Base-by-base conservation (phyloP, 805 yeast genomes). In the Ogataea trehaloabstinens region DNA sequence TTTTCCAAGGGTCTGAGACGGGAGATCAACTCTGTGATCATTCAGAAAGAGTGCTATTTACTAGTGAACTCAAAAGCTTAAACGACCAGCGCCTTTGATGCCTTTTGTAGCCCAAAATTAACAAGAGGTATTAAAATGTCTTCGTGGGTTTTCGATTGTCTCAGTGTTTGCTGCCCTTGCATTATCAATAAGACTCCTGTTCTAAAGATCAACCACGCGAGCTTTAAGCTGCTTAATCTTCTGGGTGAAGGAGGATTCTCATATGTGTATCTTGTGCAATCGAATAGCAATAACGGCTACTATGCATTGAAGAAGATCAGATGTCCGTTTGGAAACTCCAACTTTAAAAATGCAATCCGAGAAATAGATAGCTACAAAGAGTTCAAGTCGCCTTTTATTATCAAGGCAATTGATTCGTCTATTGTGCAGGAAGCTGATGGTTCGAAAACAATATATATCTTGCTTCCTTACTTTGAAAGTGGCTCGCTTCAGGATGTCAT, bases 241-340 rank as follows among this genome's bases (percentile, higher is more conserved):
- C 66, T 90, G 5, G 96, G 95, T 7, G 97, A 89, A 64, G 95
- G 95, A 2, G 95, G 93, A 11, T 85, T 84, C 56, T 82, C 95
- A 0, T 88, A 84, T 51, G 95, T 87, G 6, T 90, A 90, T 55
- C 66, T 88, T 17, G 95, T 89, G 3, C 70, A 78, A 46, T 66
- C 68, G 31, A 37, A 34, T n/a, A 59, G 68, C 19, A 65, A 70
- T 46, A 65, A 71, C 24, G 73, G 73, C 25, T 58, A 60, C 29
- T 85, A 78, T 54, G 96, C 96, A 3, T 65, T 90, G 55, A 90
- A 90, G 66, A 85, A 85, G 66, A 85, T 88, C 38, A 68, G 90
- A 44, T 89, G 96, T 60, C 89, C 95, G 2, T 85, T 82, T 61
- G 96, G 96, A 1, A 73, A 84, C 33, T 85, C 80, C 53, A 82